Conservation (phyloP, 2,329 filamentous ascomycete species). For the Neonectria sp. region DNA sequence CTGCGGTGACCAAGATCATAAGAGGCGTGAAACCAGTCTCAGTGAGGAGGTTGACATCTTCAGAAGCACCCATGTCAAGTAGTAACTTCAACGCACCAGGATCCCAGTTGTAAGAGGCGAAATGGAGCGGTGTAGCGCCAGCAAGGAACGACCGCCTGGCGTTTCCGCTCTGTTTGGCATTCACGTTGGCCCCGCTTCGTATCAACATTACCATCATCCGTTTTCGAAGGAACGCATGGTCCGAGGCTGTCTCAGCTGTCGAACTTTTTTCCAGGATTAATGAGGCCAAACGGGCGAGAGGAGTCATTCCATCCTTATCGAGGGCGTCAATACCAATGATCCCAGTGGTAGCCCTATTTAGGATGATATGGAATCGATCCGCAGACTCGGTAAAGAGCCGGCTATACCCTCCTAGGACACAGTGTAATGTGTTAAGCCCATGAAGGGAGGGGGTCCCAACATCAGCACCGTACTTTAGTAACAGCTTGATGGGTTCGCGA, state of each 20-base stretch:
- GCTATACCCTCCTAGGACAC: neutral
- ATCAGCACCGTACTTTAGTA: constrained; percentile 16
- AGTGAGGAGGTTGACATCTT: neutral
- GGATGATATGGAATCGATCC: neutral
- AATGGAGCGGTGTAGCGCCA: neutral
- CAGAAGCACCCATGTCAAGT: neutral
- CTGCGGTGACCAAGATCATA: neutral
- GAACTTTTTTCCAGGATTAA: neutral
- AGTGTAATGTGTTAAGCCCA: constrained; percentile 4
- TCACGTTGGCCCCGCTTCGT: constrained; percentile 6
- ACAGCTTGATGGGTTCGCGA: constrained; percentile 8
- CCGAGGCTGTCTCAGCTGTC: neutral
- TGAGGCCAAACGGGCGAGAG: constrained; percentile 6
- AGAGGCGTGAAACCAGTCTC: neutral
- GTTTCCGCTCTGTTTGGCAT: constrained; percentile 7
- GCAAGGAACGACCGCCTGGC: neutral
- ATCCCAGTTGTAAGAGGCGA: neutral
- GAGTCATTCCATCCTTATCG: constrained; percentile 15
- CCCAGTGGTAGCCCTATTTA: neutral
- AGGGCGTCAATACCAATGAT: constrained; percentile 6
- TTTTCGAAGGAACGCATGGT: neutral
- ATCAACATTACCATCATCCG: constrained; percentile 11
- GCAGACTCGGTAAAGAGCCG: neutral
- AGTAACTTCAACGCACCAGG: neutral
- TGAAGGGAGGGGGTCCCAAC: neutral